Evolutionary conservation across 768 basidiomycete species (phyloP).

Genomic region (Naganishia antarctica): DNA sequence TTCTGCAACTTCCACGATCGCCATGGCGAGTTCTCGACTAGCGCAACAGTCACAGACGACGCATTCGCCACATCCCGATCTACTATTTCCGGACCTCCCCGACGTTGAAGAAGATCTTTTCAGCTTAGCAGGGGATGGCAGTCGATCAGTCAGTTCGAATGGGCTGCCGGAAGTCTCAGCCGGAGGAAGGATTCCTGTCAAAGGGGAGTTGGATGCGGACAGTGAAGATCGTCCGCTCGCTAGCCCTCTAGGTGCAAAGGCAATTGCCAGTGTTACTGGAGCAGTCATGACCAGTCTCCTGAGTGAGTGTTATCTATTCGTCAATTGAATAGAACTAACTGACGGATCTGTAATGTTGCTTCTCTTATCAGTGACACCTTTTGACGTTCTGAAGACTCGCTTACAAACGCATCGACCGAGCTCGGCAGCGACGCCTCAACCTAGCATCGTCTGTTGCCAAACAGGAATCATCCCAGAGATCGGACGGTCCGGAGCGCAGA

Average conservation of each 20-base stretch:
- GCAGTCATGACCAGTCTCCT: constrained; percentile 42
- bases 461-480: constrained; percentile 37
- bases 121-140: background rate
- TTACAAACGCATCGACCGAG: constrained; percentile 66
- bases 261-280: constrained; percentile 45
- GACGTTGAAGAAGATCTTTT: constrained; percentile 10
- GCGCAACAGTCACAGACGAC: background rate
- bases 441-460: constrained; percentile 42
- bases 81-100: constrained; percentile 6
- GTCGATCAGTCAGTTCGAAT: background rate
- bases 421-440: constrained; percentile 27
- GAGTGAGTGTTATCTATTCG: constrained; percentile 35
- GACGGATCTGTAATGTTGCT: background rate
- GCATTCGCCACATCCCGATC: constrained; percentile 1
- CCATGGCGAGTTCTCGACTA: background rate
- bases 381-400: constrained; percentile 95
- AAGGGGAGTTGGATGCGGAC: no score
- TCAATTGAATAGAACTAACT: background rate
- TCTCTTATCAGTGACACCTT: constrained; percentile 81
- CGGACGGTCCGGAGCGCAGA: constrained; percentile 5
- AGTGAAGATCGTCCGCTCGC: constrained; percentile 22
- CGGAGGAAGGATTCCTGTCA: background rate
- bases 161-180: background rate
- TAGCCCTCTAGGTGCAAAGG: constrained; percentile 44
- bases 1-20: background rate